Percentiles rank a stretch among this genome's conserved stretches.
phyloP scores from a whole-genome alignment of 352 stramenopile species.

The Globisporangium sylvaticum region DNA sequence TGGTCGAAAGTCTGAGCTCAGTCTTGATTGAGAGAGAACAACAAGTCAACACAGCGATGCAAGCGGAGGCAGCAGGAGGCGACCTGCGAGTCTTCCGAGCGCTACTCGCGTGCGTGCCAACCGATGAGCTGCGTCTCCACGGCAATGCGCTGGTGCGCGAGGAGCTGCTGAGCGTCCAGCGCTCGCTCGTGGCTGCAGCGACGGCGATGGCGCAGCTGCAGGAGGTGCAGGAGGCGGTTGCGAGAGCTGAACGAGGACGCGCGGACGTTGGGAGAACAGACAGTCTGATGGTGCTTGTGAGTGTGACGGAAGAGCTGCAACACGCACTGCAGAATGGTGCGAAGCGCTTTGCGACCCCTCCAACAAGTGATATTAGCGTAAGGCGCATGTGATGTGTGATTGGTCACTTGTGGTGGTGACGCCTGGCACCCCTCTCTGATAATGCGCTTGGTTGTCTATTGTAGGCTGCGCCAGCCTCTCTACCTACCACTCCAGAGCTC shows the following conservation, averaged over 20 bases:
- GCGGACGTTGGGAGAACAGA: not conserved
- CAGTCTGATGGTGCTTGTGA: not conserved
- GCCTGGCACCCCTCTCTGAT: not conserved
- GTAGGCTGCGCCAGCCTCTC: not conserved
- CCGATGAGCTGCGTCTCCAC: not conserved
- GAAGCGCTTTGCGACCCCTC: not conserved
- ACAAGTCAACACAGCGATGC: not conserved
- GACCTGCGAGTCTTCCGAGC: not conserved
- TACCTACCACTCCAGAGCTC: not conserved
- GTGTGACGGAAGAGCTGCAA: not conserved
- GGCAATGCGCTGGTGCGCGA: not conserved
- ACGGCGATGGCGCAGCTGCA: not conserved
- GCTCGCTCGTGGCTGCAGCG: not conserved
- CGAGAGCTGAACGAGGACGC: not conserved
- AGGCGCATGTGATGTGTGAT: not conserved
- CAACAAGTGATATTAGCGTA: not conserved
- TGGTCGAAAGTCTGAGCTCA: not conserved
- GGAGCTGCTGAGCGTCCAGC: not conserved
- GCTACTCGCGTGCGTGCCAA: not conserved
- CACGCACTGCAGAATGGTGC: not conserved
- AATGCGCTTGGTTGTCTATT: not conserved
- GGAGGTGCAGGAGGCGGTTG: not conserved
- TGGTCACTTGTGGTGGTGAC: not conserved
- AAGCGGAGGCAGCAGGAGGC: not conserved
- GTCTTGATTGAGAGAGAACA: no score